Base-by-base conservation (phyloP, 2,329 filamentous ascomycete genomes). In the Aspergillus candidus region DNA sequence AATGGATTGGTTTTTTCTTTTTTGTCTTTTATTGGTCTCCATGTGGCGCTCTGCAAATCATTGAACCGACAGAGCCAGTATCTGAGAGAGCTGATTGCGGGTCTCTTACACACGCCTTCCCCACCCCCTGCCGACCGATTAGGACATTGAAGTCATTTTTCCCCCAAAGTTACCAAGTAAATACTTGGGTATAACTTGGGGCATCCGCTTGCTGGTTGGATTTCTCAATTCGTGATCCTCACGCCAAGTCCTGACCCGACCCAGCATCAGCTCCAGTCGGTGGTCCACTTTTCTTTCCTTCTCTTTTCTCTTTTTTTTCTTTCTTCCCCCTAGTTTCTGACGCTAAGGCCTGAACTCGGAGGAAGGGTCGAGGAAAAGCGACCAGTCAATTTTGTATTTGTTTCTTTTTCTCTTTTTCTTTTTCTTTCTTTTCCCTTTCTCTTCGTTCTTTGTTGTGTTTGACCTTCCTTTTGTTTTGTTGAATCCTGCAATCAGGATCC, bases 381-480 rank as follows among this genome's bases (percentile, higher is more conserved):
- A 60, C 57, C 56, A 59, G 56, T 61, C 58, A 60, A 53, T 50
- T 61, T 47, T 45, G 50, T 54, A 47, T 45, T 47, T 27, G 22
- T 7, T 22, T 22, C 4, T 27, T 8, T 27, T 27, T 10, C 7
- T 7, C 6, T 38, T 11, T 14, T 14, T 13, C 4, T 38, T 38
- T 38, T 7, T 4, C 11, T 11, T 39, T 39, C 32, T 31, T n/a
- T 31, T 30, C 11, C 4, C 29, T 15, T 32, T 17, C 6, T 29
- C 3, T 13, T 29, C 36, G 4, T 27, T 27, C 18, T 38, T 15
- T 32, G 37, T 17, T 11, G 18, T 27, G 22, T 27, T 27, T 27
- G 22, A 27, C 8, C 6, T 27, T 27, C 8, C 6, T 27, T 10
- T n/a, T 11, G 15, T 54, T 49, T 37, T 41, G 46, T 39, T 36